These are phyloP conservation scores for Pelargonium nanum DNA, from an alignment of 345 rosid genomes.

Conservation along the genomic window DNA sequence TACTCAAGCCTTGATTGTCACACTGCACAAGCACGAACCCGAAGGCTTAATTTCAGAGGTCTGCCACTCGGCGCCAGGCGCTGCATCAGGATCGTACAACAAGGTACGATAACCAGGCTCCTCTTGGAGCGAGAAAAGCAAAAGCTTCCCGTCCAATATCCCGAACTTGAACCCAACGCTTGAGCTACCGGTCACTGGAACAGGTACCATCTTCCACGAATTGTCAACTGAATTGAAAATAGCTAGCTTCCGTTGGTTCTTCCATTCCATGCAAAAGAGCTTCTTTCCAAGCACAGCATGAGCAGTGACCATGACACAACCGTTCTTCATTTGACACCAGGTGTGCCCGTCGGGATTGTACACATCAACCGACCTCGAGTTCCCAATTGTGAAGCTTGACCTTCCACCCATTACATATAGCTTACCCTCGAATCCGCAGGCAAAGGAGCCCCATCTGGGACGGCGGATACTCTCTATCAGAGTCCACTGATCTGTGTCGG, in stretches of 20 bases:
- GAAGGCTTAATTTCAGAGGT: slow-evolving; percentile 60
- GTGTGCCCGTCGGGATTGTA: slow-evolving; percentile 55
- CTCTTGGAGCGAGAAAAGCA: slow-evolving; percentile 54
- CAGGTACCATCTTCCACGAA: slow-evolving; percentile 78
- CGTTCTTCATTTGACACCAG: slow-evolving; percentile 83
- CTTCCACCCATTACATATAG: slow-evolving; percentile 97
- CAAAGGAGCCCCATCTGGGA: slow-evolving; percentile 92
- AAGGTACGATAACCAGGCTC: slow-evolving; percentile 51
- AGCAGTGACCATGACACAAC: slow-evolving; percentile 93
- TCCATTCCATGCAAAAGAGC: slow-evolving; percentile 95
- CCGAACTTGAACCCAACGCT: slow-evolving; percentile 66
- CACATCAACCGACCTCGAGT: slow-evolving; percentile 75
- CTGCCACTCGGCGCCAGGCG: slow-evolving; percentile 70
- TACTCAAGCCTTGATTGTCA: slow-evolving; percentile 75
- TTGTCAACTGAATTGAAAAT: slow-evolving; percentile 54
- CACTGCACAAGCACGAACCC: slow-evolving; percentile 70
- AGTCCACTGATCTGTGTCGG: slow-evolving; percentile 53
- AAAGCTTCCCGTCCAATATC: slow-evolving; percentile 62
- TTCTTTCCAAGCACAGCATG: slow-evolving; percentile 74
- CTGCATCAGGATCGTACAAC: slow-evolving; percentile 65
- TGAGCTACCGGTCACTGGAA: slow-evolving; percentile 80
- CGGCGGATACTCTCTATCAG: slow-evolving; percentile 69
- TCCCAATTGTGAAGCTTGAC: slow-evolving; percentile 86
- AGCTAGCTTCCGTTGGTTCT: slow-evolving; percentile 76
- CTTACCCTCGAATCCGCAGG: slow-evolving; percentile 70